A percentile compares a stretch with the other conserved stretches of the same genome.
phyloP scores from a whole-genome alignment of 108 stramenopile genomes.

The Nannochloropsis salina region DNA sequence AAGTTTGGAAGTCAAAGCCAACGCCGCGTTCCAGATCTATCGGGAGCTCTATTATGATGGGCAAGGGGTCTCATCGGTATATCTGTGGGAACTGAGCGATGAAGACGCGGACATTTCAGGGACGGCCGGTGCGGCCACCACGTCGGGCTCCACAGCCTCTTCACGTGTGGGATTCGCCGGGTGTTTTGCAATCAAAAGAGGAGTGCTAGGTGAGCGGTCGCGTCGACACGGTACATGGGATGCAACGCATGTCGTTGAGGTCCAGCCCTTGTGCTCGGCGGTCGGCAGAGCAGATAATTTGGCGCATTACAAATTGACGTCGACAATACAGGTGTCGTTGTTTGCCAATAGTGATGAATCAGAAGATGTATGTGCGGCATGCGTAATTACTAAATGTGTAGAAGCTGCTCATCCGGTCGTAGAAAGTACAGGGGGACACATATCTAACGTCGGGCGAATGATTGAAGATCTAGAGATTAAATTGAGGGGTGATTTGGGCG shows the following conservation, averaged over 20 bases:
- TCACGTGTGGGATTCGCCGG: constrained; percentile 59
- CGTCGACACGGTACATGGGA: constrained; percentile 66
- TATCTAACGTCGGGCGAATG: constrained; percentile 79
- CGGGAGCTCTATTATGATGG: constrained; percentile 76
- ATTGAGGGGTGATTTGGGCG: constrained; percentile 35
- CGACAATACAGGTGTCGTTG: constrained; percentile 60
- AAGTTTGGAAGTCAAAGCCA: constrained; percentile 57
- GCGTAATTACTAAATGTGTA: constrained; percentile 27
- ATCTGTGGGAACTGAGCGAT: constrained; percentile 71
- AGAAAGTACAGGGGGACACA: constrained; percentile 55
- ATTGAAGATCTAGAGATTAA: constrained; percentile 86
- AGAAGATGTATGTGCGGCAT: constrained; percentile 25
- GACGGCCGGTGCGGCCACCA: no score
- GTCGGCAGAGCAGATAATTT: constrained; percentile 36
- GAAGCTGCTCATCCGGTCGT: constrained; percentile 29
- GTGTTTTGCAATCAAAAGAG: constrained; percentile 80
- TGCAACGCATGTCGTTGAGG: constrained; percentile 78
- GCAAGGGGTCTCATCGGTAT: constrained; percentile 67
- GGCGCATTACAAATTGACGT: constrained; percentile 68
- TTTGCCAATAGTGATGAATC: neutral
- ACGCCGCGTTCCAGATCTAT: constrained; percentile 87
- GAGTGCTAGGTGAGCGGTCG: constrained; percentile 47
- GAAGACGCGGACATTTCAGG: neutral
- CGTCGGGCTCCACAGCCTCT: no score
- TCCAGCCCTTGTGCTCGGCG: constrained; percentile 23